A percentile compares a stretch with the other conserved stretches of the same genome.
phyloP scores from a whole-genome alignment of 2,329 filamentous ascomycete species.

The Malbranchea cinnamomea region DNA sequence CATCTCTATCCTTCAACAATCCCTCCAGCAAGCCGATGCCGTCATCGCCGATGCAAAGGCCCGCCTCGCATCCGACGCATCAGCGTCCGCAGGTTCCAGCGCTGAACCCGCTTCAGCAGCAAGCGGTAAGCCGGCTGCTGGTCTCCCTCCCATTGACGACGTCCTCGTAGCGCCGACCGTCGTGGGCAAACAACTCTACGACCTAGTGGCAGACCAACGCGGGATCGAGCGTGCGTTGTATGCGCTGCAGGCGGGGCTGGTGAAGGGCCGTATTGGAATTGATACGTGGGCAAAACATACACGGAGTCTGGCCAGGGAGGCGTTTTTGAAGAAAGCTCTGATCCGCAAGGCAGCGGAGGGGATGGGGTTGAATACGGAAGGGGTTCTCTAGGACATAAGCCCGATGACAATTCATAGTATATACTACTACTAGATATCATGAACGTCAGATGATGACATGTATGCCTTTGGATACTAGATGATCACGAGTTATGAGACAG shows the following conservation, averaged over 20 bases:
- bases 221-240: constrained; percentile 79
- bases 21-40: constrained; percentile 61
- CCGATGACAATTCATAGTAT: no score
- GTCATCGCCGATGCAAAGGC: constrained; percentile 59
- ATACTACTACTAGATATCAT: no score
- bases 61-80: constrained; percentile 26
- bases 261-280: constrained; percentile 29
- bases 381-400: no score
- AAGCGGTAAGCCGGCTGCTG: constrained; percentile 19
- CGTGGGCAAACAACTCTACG: constrained; percentile 84
- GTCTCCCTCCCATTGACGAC: constrained; percentile 68
- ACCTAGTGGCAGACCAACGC: constrained; percentile 73
- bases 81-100: constrained; percentile 7
- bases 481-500: no score
- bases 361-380: constrained; percentile 25
- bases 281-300: constrained; percentile 34
- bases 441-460: no score
- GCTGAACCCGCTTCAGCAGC: constrained; percentile 10
- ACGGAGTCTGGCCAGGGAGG: constrained; percentile 32
- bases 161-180: constrained; percentile 86
- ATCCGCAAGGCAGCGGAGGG: constrained; percentile 31
- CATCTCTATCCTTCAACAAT: constrained; percentile 60
- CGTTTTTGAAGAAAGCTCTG: constrained; percentile 31
- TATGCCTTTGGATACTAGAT: no score
- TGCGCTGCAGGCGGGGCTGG: constrained; percentile 33